These are phyloP conservation scores for slime mould (Dictyostelium discoideum) DNA, from an alignment of 78 protist genomes.

Conservation along the genomic window DNA sequence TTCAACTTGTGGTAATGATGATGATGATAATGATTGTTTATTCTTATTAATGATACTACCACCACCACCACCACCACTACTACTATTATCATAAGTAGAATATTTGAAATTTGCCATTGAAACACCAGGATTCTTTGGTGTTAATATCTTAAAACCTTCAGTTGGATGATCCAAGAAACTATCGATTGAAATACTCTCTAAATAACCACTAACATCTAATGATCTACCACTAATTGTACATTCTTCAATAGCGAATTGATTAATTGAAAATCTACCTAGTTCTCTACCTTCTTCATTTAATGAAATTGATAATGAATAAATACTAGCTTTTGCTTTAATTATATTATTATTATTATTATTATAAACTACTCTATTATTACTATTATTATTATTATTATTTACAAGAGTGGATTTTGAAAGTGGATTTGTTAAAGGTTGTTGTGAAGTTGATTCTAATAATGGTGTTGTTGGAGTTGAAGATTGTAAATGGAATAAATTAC, in stretches of 20 bases:
- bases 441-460: not conserved
- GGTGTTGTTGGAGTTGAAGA: not conserved
- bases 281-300: slow-evolving; percentile 56
- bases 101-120: slow-evolving; percentile 76
- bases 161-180: slow-evolving; percentile 12
- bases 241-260: slow-evolving; percentile 27
- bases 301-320: slow-evolving; percentile 62
- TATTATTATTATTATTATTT: not conserved
- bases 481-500: not conserved
- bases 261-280: slow-evolving; percentile 55
- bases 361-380: not conserved
- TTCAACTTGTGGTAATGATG: not conserved
- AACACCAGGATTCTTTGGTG: slow-evolving; percentile 52
- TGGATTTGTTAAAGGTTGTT: not conserved
- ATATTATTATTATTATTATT: not conserved
- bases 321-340: slow-evolving; percentile 55
- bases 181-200: slow-evolving; percentile 56
- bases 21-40: not conserved
- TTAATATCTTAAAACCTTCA: slow-evolving; percentile 52
- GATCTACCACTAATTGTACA: slow-evolving; percentile 58
- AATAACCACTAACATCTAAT: slow-evolving; percentile 16
- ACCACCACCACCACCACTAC: no score
- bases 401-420: not conserved
- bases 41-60: not conserved
- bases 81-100: not conserved